Evolutionary conservation across 73 alveolate genomes (phyloP).

Genomic region (Paramecium caudatum): DNA sequence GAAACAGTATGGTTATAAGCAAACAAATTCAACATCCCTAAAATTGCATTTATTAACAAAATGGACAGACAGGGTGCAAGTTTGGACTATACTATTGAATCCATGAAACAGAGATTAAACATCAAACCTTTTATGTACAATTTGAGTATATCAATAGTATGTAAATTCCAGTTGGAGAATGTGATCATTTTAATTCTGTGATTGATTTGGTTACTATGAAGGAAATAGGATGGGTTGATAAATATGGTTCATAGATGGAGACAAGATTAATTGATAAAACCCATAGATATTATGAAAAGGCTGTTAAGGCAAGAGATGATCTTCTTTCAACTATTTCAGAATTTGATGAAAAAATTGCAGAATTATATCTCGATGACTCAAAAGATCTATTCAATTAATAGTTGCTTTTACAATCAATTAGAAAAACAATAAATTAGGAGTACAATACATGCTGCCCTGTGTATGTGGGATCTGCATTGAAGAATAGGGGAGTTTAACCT

Average conservation of each 20-base stretch:
- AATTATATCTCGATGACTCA: constrained; percentile 58
- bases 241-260: constrained; percentile 35
- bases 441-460: constrained; percentile 81
- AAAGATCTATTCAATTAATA: constrained; percentile 63
- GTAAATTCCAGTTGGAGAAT: constrained; percentile 76
- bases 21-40: constrained; percentile 89
- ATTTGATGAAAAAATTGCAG: constrained; percentile 67
- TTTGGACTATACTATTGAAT: constrained; percentile 80
- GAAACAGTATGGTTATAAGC: constrained; percentile 95
- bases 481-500: constrained; percentile 91
- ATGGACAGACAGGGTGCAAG: constrained; percentile 90
- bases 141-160: constrained; percentile 55
- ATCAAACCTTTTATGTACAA: constrained; percentile 84
- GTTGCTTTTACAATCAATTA: constrained; percentile 75
- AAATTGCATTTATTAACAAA: constrained; percentile 92
- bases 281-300: constrained; percentile 43
- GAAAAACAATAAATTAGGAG: constrained; percentile 69
- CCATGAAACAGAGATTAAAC: constrained; percentile 80
- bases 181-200: constrained; percentile 76
- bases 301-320: constrained; percentile 56
- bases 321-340: neutral
- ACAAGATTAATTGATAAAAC: constrained; percentile 21
- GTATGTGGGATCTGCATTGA: constrained; percentile 89
- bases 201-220: constrained; percentile 55
- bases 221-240: constrained; percentile 67